Base-by-base conservation (phyloP, 441 rosid species). In the Pelargonium fulgidum region DNA sequence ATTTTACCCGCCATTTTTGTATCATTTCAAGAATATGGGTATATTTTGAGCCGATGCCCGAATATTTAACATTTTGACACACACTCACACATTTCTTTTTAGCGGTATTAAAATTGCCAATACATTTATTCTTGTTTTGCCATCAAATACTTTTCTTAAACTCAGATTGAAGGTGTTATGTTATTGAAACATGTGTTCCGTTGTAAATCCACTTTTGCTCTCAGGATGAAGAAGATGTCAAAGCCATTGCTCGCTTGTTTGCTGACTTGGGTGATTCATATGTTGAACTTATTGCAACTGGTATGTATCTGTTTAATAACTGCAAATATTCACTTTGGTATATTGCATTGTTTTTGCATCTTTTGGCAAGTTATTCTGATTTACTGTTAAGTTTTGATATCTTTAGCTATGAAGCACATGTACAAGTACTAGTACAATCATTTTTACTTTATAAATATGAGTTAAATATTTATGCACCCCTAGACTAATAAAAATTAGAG, bases 231-330 rank as follows among this genome's bases (percentile, higher is more conserved):
- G 99, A 95, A 83, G 99, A 92, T 83, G 88, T 92, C 80, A 95
- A 92, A 81, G 98, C 99, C 72, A 92, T 95, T 70, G 99, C 95
- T 79, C 88, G 98, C 68, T 85, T 95, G 78, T 90, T 95, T 71
- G 96, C 99, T 69, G 99, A 92, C 76, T 86, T 92, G 83, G 99
- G 99, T 41, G 99, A 95, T 88, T 89, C 97, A 63, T 95, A 95
- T 75, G 95, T 92, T 47, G 98, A 95, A 79, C 80, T 92, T 79
- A 92, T 95, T 72, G 98, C 99, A 66, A 86, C 92, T 68, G 99
- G 99, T 90, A 85, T 33, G 62, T 26, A 12, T 69, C 73, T 70
- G 71, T 64, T 39, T 69, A 63, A 69, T 69, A 41, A 69, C n/a
- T 29, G 69, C 68, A 14, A 42, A 22, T 61, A 11, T 36, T 64